A percentile compares a stretch with the other conserved stretches of the same genome.
Evolutionary conservation across 140 eudicot species (phyloP).

Genomic region (Bidens hawaiensis): DNA sequence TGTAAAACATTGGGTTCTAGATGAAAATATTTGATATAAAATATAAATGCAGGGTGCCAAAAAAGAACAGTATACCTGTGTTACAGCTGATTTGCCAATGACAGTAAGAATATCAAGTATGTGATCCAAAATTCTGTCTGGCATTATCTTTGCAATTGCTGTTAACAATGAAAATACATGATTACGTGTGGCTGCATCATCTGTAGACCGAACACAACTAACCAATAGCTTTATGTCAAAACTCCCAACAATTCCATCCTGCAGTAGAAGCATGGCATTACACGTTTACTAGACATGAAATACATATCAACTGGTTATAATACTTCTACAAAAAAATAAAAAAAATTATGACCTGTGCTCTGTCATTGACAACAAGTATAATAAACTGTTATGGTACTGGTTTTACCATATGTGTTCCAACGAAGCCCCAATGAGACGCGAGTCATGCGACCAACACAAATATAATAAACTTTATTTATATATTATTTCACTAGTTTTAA

Average conservation of each 20-base stretch:
- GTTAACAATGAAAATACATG: slow-evolving; percentile 72
- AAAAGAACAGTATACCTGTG: slow-evolving; percentile 48
- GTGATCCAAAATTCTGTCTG: slow-evolving; percentile 62
- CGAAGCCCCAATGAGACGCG: too few relatives aligned
- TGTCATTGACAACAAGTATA: slow-evolving; percentile 14
- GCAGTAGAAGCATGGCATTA: slow-evolving; percentile 20
- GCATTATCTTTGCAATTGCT: slow-evolving; percentile 59
- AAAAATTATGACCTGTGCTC: slow-evolving; percentile 32
- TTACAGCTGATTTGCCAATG: slow-evolving; percentile 62
- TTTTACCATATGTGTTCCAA: too few relatives aligned
- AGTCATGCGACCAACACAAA: too few relatives aligned
- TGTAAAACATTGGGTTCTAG: slow-evolving; percentile 1
- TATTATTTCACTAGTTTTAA: too few relatives aligned
- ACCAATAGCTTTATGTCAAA: slow-evolving; percentile 63
- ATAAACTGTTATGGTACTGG: too few relatives aligned
- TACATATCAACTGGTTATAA: not conserved
- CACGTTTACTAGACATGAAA: not conserved
- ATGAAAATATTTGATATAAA: not conserved
- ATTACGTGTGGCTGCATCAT: slow-evolving; percentile 58
- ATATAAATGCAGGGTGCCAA: not conserved
- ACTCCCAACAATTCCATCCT: slow-evolving; percentile 37
- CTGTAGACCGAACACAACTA: slow-evolving; percentile 70
- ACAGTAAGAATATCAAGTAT: slow-evolving; percentile 64
- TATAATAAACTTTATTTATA: too few relatives aligned
- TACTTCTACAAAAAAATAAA: not conserved